Base-by-base conservation (phyloP, 495 filamentous ascomycete genomes). In the Talaromyces thailandensis region DNA sequence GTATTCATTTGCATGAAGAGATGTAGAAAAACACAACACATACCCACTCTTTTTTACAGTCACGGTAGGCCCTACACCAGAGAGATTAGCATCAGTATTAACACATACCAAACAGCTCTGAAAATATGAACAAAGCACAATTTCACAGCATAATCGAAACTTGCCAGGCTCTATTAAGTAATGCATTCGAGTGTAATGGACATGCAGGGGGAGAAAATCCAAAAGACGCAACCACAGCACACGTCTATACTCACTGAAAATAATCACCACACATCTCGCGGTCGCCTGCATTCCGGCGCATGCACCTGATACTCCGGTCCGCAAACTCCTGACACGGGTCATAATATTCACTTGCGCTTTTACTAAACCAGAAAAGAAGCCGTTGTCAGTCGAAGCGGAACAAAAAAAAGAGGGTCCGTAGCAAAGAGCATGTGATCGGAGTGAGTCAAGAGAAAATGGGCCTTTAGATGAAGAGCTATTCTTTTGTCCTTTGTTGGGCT, bases 271-370 rank as follows among this genome's bases (percentile, higher is more conserved):
- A 98, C 84, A 97, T 86, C n/a, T 87, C 81, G 59, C 86, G 82
- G 71, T 96, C 91, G 21, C 85, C 91, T 2, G 76, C 86, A 75
- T 98, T 98, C 24, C 93, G 85, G 66, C 90, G 86, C 73, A 98
- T 79, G 75, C 93, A 98, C 68, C 82, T 85, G 12, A 96, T 83
- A 73, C 91, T 96, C 63, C 84, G 80, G 53, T 84, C 74, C n/a
- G 94, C 93, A n/a, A 90, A 92, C 61, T 95, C 91, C 70, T 97
- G 92, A 71, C 93, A 98, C 14, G 93, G 93, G 68, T 98, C 93
- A 68, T 91, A 90, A 75, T 86, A 97, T 72, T 96, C 84, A 74
- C 91, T 94, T 63, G 84, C 78, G 58, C 74, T 77, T 78, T 98
- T 98, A 66, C 93, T 96, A 55, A 31, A 28, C 56, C 14, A 48